Base-by-base conservation (phyloP, 225 moss, liverwort and hornwort genomes). In the Pseudisothecium myosuroides region DNA sequence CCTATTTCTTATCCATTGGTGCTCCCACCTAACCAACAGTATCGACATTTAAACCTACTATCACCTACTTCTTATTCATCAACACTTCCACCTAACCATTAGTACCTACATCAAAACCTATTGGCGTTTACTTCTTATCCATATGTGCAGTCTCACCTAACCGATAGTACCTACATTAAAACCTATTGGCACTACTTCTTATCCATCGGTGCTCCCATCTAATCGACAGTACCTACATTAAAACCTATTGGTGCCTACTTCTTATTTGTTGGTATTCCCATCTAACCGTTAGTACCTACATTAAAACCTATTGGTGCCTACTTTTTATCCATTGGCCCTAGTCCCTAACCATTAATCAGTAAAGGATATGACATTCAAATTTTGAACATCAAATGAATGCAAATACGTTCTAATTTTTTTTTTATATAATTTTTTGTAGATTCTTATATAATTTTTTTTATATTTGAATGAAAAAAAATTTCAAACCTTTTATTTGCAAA, bases 361-460 rank as follows among this genome's bases (percentile, higher is more conserved):
- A 4, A 45, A 73, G 2, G 17, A 73, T 6, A 0, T 6, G 0
- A 73, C 2, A 2, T 45, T 45, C 9, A 28, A 10, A 29, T 73
- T 17, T 17, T 17, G 4, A 29, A 73, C 0, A 0, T 29, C 4
- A 17, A 2, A 45, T 29, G 4, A 45, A 45, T 0, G 4, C 45
- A 45, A 45, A 73, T 0, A 73, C 29, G 29, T 17, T 2, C 29
- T 2, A 73, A 10, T 73, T 73, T 27, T 29, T 73, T 28, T 10
- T 28, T 10, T 23, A 28, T 17, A 2, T 24, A 16, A 7, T 1
- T 72, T 45, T 28, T 28, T 10, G 4, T 17, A 29, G 29, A 73
- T 29, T 73, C 6, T 29, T 17, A 17, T 45, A 0, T 28, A 9
- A 72, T 0, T 45, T 72, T 1, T 72, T 9, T 27, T 72, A 71